Evolutionary conservation across 352 stramenopile species (phyloP), one percentile per base, ranked within the genome.

Genomic region (Phytophthora quininea): DNA sequence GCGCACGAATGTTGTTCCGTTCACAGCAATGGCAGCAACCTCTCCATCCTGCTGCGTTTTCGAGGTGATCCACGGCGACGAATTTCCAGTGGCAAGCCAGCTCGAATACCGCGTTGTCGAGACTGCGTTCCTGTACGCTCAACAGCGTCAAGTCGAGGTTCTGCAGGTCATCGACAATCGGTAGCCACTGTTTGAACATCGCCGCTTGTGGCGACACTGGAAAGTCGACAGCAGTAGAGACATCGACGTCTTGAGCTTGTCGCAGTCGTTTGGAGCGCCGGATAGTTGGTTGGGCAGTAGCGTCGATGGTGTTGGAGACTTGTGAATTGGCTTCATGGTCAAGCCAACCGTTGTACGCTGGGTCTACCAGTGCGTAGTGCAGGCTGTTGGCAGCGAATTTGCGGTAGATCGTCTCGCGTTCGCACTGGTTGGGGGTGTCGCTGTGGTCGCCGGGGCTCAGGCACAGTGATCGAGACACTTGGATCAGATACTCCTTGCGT

Each of bases 291-390:
- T 29, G 47, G 19, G 19, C 19, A 24, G 19, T 62, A 8, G 64
- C 27, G 7, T 32, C 14, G 15, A 46, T 35, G 24, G 33, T 2
- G 47, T 31, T 32, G 12, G 2, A 29, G 32, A 19, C 31, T 3
- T n/a, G 32, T 27, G 12, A 29, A n/a, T 29, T 9, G 27, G 35
- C 52, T 12, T 24, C 29, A 52, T 29, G 29, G 29, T 64, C 19
- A 27, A 57, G 4, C 58, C 69, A 69, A 2, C 54, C 64, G 14
- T 31, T 31, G 54, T 81, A 82, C 54, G 69, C 58, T 9, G 40
- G n/a, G 31, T 84, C 76, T 30, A 80, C 59, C 11, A 84, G 45
- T 29, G 65, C 58, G n/a, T 80, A 74, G 53, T 84, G 76, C 35
- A 80, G 33, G n/a, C 71, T 79, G 52, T 54, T 74, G 2, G 38